Conservation (phyloP, 2,329 filamentous ascomycete species). For the Aspergillus brasiliensis region DNA sequence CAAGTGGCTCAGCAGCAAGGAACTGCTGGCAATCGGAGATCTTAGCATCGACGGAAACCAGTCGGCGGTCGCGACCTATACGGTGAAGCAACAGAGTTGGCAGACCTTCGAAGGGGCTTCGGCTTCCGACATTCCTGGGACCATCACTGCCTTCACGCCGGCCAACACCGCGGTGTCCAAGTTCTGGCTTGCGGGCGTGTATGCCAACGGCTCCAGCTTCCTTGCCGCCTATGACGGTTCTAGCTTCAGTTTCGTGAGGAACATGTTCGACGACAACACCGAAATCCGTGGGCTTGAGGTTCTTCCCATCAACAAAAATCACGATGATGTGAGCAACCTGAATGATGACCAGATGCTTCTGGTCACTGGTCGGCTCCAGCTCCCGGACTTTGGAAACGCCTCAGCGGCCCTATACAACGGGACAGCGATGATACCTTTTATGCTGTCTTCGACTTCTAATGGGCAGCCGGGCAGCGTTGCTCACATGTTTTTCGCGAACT, state of each 20-base stretch:
- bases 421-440: constrained; percentile 73
- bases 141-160: constrained; percentile 73
- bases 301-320: constrained; percentile 69
- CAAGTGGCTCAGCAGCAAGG: constrained; percentile 72
- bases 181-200: constrained; percentile 80
- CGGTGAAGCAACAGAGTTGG: constrained; percentile 69
- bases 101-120: constrained; percentile 57
- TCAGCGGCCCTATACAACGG: constrained; percentile 90
- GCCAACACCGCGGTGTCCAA: constrained; percentile 72
- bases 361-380: constrained; percentile 77
- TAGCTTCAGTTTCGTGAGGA: constrained; percentile 67
- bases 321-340: constrained; percentile 66
- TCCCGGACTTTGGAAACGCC: constrained; percentile 75
- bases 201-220: constrained; percentile 69
- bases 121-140: constrained; percentile 66
- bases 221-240: constrained; percentile 80
- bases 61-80: constrained; percentile 72
- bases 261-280: constrained; percentile 66
- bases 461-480: constrained; percentile 73
- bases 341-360: constrained; percentile 71
- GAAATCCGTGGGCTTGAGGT: constrained; percentile 79
- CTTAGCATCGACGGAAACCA: constrained; percentile 67
- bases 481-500: constrained; percentile 79
- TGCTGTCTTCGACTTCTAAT: constrained; percentile 70
- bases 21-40: constrained; percentile 76